Base-by-base conservation (phyloP, 768 basidiomycete genomes). In the Hygrophoropsis aurantiaca region DNA sequence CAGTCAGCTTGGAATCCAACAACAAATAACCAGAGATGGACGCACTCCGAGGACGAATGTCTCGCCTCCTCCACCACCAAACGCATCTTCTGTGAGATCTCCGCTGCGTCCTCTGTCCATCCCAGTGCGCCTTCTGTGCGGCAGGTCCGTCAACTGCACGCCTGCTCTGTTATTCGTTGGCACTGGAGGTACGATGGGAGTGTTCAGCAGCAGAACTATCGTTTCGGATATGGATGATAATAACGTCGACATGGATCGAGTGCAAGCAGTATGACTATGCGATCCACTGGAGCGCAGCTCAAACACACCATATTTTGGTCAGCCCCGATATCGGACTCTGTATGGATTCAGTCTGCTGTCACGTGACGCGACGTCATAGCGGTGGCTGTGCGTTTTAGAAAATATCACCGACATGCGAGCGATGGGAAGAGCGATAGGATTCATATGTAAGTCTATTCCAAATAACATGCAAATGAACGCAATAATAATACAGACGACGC, bases 131-230 rank as follows among this genome's bases (percentile, higher is more conserved):
- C 21, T 37, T 11, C 33, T 25, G 37, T 8, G 40, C 20, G 53
- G 42, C 10, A 66, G 8, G 10, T 64, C 59, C 11, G 46, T 43
- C 23, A 66, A 57, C 3, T 51, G 44, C 4, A 66, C 48, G 9
- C 55, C 52, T 5, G 18, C 40, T 3, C n/a, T 13, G 13, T 20
- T 15, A 32, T 21, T 1, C 27, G 37, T 37, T 49, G 27, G 1
- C 4, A 10, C 34, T 11, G 52, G 40, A 21, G 56, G 50, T 26
- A 39, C 47, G 27, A 64, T 56, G 3, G 62, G 62, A 6, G 61
- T 64, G 21, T 51, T 59, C 18, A 61, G 44, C 36, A 66, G 44
- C 11, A 61, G 25, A 9, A 16, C 24, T 9, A 58, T 4, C 3
- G 49, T 58, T 11, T 52, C 50, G 1, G 46, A 33, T 18, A 66